phyloP scores from a whole-genome alignment of 139 green algal species.

The Chlorella sp. region DNA sequence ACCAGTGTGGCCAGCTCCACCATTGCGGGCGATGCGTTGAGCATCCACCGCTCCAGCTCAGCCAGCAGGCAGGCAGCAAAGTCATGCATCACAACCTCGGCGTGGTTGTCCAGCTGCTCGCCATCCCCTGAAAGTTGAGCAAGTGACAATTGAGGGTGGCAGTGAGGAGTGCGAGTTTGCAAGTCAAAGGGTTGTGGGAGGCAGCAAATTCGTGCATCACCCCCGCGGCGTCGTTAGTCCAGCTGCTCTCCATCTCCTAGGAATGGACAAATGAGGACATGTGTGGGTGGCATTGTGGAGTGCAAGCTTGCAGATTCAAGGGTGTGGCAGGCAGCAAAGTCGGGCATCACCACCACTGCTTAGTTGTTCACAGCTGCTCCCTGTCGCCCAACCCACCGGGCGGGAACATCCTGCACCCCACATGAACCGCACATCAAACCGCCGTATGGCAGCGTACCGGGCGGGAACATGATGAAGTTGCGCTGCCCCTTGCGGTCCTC shows the following conservation, averaged over 20 bases:
- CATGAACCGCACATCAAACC: too few species aligned
- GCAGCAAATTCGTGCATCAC: conserved; percentile 90
- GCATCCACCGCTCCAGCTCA: conserved; percentile 82
- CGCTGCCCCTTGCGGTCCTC: conserved; percentile 47
- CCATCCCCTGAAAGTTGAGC: conserved; percentile 39
- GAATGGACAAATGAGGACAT: too few species aligned
- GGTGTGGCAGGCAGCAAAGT: not conserved
- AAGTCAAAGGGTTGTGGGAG: too few species aligned
- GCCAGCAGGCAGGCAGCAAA: conserved; percentile 82
- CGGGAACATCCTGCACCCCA: too few species aligned
- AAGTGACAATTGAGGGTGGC: not conserved
- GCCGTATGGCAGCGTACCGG: conserved; percentile 1
- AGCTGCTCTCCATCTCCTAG: conserved; percentile 56
- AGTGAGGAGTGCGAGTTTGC: too few species aligned
- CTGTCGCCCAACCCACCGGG: too few species aligned
- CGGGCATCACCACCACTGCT: too few species aligned
- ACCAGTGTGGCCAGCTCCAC: conserved; percentile 72
- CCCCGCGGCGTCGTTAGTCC: conserved; percentile 74
- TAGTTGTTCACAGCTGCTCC: too few species aligned
- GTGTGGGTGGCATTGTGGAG: too few species aligned
- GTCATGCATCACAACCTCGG: conserved; percentile 87
- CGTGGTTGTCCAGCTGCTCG: conserved; percentile 65
- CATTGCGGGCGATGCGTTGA: conserved; percentile 66
- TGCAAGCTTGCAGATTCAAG: too few species aligned
- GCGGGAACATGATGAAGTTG: conserved; percentile 85